These are phyloP conservation scores for Tylopilus subfusipes DNA, from an alignment of 768 basidiomycete genomes.

Conservation along the genomic window DNA sequence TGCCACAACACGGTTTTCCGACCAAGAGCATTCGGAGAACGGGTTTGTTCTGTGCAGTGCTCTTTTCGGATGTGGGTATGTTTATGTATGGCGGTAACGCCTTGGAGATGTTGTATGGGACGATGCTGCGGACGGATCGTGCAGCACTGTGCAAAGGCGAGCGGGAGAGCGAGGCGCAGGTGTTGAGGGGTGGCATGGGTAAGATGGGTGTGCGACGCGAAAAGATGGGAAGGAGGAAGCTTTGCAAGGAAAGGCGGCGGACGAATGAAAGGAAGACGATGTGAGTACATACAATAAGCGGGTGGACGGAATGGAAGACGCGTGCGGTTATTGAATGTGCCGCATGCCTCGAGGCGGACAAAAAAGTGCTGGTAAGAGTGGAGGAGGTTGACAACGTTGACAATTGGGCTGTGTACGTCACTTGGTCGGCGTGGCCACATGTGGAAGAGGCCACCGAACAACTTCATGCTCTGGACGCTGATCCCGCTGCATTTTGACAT, in stretches of 20 bases:
- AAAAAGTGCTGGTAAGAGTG: not conserved
- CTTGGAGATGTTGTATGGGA: slow-evolving; percentile 26
- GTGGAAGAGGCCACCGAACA: not conserved
- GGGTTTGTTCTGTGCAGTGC: slow-evolving; percentile 26
- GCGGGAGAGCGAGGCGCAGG: slow-evolving; percentile 1
- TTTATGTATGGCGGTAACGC: slow-evolving; percentile 51
- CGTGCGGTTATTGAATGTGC: slow-evolving; percentile 5
- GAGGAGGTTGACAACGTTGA: slow-evolving; percentile 1
- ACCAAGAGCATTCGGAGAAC: slow-evolving; percentile 48
- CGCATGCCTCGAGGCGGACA: slow-evolving; percentile 27
- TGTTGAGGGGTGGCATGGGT: slow-evolving; percentile 4
- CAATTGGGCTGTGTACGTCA: slow-evolving; percentile 13
- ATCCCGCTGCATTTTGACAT: no score
- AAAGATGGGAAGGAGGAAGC: not conserved
- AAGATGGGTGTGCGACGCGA: not conserved
- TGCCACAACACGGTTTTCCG: slow-evolving; percentile 66
- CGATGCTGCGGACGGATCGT: slow-evolving; percentile 20
- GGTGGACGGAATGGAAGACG: slow-evolving; percentile 1
- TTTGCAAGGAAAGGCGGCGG: not conserved
- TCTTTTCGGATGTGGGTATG: slow-evolving; percentile 19
- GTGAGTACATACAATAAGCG: not conserved
- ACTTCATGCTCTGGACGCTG: no score
- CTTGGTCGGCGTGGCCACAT: not conserved
- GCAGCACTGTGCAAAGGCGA: not conserved
- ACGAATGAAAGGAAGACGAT: not conserved